phyloP scores from a whole-genome alignment of 2,329 filamentous ascomycete species.

The Chalaropsis ovoidea region DNA sequence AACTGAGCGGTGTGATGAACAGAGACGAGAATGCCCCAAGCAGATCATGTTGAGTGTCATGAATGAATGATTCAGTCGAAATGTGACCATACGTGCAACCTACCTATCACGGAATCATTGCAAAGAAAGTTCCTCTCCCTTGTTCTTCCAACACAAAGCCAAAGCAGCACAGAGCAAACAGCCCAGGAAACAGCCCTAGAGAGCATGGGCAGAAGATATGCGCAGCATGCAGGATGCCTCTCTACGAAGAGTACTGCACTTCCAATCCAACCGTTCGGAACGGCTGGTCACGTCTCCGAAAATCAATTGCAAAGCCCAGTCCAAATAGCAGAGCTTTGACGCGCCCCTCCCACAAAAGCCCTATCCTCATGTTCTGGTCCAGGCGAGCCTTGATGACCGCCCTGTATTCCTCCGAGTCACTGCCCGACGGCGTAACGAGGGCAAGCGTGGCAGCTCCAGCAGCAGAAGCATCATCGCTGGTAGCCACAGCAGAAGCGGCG shows the following conservation, averaged over 20 bases:
- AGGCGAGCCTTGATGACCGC: slow-evolving; percentile 84
- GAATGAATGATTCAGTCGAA: not conserved
- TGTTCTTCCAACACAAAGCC: not conserved
- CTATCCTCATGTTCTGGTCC: slow-evolving; percentile 78
- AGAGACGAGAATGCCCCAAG: not conserved
- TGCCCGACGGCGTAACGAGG: slow-evolving; percentile 26
- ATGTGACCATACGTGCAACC: not conserved
- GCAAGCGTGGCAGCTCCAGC: slow-evolving; percentile 17
- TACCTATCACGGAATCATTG: not conserved
- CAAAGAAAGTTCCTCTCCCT: not conserved
- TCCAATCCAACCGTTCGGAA: slow-evolving; percentile 68
- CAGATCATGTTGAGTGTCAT: not conserved
- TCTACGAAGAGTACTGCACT: slow-evolving; percentile 70
- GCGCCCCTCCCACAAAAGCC: slow-evolving; percentile 83
- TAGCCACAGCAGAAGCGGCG: not conserved
- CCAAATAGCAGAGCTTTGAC: slow-evolving; percentile 90
- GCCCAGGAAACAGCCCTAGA: not conserved
- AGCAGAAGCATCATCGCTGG: slow-evolving; percentile 6
- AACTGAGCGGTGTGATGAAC: not conserved
- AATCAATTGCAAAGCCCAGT: slow-evolving; percentile 74
- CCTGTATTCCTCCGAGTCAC: slow-evolving; percentile 51
- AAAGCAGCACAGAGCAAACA: not conserved
- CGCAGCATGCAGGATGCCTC: slow-evolving; percentile 1
- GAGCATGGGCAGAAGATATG: not conserved
- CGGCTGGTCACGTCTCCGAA: slow-evolving; percentile 64